Base-by-base conservation (phyloP, 192 early-diverging fungal genomes). In the Coemansia sp. region DNA sequence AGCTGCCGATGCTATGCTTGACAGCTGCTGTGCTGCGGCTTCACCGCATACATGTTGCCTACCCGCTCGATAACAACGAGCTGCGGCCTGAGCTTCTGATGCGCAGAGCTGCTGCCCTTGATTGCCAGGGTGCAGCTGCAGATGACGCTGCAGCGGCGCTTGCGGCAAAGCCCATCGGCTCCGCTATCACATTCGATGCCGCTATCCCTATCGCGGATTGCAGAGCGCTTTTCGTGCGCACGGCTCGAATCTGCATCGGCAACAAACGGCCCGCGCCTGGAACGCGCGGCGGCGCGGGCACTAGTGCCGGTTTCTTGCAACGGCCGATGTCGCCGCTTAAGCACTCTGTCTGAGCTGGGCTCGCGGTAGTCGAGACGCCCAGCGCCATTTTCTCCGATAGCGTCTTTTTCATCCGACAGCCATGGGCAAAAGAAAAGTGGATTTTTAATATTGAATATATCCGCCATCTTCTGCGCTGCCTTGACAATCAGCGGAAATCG, bases 51-150 rank as follows among this genome's bases (percentile, higher is more conserved):
- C 24, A 10, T 58, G 19, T 46, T 47, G 25, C 60, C 64, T 1
- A 55, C 61, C 23, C 50, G 30, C 4, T 52, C 53, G 24, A 78
- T 58, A n/a, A 52, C 53, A 1, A 78, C 76, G 25, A 78, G 54
- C 67, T 58, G 76, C 57, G 76, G 76, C 23, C 45, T 63, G 46
- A 50, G 50, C 32, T 49, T 32, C 27, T 27, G 39, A 20, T 28
- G 42, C 24, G 28, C 23, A 22, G 18, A 16, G 18, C 23, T 58
- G 18, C 23, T 51, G 22, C 54, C 19, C 32, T 46, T 55, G 30
- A 71, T 35, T 6, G 25, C 49, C 7, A 62, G 16, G 24, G 62
- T 48, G 47, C 61, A 34, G 55, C 48, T 69, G 30, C 18, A 29
- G 35, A 39, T 55, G 20, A 42, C 11, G 16, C 30, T 55, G 48